phyloP scores from a whole-genome alignment of 331 rosid species.

The Stylosanthes scabra region DNA sequence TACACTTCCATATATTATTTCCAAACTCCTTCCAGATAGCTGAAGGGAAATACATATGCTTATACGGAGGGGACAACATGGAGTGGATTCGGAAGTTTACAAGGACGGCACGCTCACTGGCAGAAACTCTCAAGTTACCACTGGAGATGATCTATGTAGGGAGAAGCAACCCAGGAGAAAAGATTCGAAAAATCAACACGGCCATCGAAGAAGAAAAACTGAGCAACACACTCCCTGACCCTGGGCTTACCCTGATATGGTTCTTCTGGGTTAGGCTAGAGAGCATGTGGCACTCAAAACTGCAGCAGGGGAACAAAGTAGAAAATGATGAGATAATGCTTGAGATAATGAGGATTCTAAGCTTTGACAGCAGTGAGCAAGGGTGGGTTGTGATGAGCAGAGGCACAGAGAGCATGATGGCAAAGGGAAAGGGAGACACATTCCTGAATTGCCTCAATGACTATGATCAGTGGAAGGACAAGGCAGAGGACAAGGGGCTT shows the following conservation, averaged over 20 bases:
- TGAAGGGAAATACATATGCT: conserved; percentile 62
- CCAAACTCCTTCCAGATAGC: conserved; percentile 46
- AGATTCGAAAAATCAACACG: conserved; percentile 32
- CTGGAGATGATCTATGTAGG: conserved; percentile 69
- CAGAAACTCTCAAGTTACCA: conserved; percentile 44
- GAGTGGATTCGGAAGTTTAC: conserved; percentile 70
- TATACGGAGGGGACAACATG: conserved; percentile 70
- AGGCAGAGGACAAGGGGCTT: conserved; percentile 43
- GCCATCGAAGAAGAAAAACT: conserved; percentile 42
- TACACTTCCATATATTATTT: neutral
- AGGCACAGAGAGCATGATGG: conserved; percentile 39
- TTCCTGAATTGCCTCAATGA: conserved; percentile 45
- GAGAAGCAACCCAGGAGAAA: conserved; percentile 60
- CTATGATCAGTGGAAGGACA: conserved; percentile 47
- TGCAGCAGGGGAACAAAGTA: conserved; percentile 41
- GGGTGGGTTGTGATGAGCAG: conserved; percentile 65
- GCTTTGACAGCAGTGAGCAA: conserved; percentile 54
- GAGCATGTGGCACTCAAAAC: conserved; percentile 80
- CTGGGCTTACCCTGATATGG: conserved; percentile 56
- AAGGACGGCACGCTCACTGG: conserved; percentile 31
- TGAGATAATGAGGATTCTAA: conserved; percentile 60
- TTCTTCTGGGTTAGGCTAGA: conserved; percentile 79
- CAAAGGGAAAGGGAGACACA: conserved; percentile 49
- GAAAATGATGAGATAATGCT: conserved; percentile 61
- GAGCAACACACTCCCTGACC: conserved; percentile 47